Evolutionary conservation across 1,284 basidiomycete species (phyloP).

Genomic region (Apiotrichum sp.): DNA sequence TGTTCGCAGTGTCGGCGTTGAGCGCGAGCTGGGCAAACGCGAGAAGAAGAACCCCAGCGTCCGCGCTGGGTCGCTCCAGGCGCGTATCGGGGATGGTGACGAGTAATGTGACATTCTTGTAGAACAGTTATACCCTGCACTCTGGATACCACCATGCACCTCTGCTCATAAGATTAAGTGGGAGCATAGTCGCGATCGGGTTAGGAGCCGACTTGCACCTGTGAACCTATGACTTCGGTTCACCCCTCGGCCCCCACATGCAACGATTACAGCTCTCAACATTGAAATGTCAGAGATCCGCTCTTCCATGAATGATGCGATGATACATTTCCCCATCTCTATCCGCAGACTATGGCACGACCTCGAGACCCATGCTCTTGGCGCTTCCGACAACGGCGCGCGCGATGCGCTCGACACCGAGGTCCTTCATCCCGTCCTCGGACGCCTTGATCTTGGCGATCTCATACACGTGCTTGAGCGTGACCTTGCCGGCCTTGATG

Average conservation of each 20-base stretch:
- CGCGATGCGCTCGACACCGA: constrained; percentile 78
- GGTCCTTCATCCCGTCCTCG: constrained; percentile 78
- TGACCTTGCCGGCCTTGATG: constrained; percentile 65
- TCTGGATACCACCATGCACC: constrained; percentile 1
- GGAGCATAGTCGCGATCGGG: no score
- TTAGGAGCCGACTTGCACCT: no score
- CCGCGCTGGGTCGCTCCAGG: neutral
- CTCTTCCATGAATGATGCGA: constrained; percentile 8
- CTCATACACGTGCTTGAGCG: constrained; percentile 96
- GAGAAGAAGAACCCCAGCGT: neutral
- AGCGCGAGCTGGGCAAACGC: constrained; percentile 7
- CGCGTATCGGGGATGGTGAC: neutral
- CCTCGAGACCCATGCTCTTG: constrained; percentile 74
- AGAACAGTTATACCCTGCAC: constrained; percentile 5
- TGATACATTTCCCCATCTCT: constrained; percentile 2
- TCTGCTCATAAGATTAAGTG: neutral
- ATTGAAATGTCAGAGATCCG: neutral
- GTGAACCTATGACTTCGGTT: no score
- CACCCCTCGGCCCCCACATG: no score
- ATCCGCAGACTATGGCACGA: constrained; percentile 59
- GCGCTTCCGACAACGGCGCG: constrained; percentile 80
- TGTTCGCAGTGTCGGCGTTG: constrained; percentile 22
- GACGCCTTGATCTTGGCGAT: constrained; percentile 94
- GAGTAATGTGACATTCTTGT: neutral
- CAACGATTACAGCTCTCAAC: no score